A percentile compares a stretch with the other conserved stretches of the same genome.
Evolutionary conservation across 148 eudicot species (phyloP).

Genomic region (Persicaria maculosa): DNA sequence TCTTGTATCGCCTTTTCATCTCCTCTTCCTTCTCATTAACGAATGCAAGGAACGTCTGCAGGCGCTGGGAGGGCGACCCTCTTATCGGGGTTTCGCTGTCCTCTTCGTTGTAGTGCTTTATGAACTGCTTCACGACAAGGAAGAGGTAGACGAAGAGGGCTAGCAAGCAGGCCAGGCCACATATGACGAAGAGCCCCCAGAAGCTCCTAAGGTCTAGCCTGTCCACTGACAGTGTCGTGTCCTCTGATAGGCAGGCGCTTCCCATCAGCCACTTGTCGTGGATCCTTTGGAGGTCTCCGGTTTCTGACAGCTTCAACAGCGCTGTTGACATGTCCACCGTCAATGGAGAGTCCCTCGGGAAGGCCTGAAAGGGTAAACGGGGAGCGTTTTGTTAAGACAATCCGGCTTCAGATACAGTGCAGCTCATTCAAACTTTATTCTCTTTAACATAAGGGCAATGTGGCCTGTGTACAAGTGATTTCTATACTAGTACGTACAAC

Average conservation of each 20-base stretch:
- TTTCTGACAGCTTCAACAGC: slow-evolving; percentile 43
- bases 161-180: slow-evolving; percentile 21
- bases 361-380: slow-evolving; percentile 30
- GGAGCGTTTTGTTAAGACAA: neutral
- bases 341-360: slow-evolving; percentile 50
- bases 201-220: slow-evolving; percentile 52
- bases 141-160: slow-evolving; percentile 15
- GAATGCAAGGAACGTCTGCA: neutral
- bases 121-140: slow-evolving; percentile 12
- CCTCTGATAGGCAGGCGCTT: slow-evolving; percentile 47
- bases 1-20: neutral
- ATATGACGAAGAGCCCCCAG: slow-evolving; percentile 61
- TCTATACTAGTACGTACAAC: too few relatives aligned
- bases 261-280: slow-evolving; percentile 56
- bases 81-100: neutral
- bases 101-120: slow-evolving; percentile 7
- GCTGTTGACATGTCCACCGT: slow-evolving; percentile 60
- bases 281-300: slow-evolving; percentile 53
- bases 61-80: slow-evolving; percentile 1
- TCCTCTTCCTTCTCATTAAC: slow-evolving; percentile 13
- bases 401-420: too few relatives aligned
- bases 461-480: too few relatives aligned
- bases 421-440: too few relatives aligned
- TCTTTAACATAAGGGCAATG: too few relatives aligned
- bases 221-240: slow-evolving; percentile 31